Evolutionary conservation across 2,329 filamentous ascomycete genomes (phyloP).

Genomic region (Coniella vitis): DNA sequence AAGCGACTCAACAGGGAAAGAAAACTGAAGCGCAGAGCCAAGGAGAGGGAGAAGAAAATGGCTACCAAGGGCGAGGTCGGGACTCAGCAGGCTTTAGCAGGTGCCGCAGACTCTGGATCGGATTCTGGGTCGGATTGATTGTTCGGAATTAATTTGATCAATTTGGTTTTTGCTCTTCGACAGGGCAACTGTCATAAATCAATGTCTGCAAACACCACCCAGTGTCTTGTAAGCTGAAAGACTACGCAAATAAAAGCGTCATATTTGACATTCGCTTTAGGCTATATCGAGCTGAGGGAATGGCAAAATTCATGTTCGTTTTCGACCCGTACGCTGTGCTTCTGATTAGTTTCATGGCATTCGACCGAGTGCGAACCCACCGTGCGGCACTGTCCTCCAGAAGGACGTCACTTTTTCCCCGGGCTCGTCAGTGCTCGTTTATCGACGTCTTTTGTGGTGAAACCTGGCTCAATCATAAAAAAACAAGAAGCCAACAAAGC

Average conservation of each 20-base stretch:
- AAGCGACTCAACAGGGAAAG: slow-evolving; percentile 53
- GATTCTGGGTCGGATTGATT: slow-evolving; percentile 4
- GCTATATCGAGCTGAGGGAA: no score
- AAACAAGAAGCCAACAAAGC: no score
- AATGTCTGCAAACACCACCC: no score
- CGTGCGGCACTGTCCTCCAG: no score
- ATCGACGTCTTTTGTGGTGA: background rate
- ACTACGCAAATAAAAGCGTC: no score
- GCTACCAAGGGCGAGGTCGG: slow-evolving; percentile 13
- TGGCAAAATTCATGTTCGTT: no score
- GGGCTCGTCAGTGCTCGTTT: background rate
- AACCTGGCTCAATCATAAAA: background rate
- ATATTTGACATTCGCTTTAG: no score
- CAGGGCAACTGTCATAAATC: no score
- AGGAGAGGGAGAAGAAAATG: slow-evolving; percentile 49
- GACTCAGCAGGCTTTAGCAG: background rate
- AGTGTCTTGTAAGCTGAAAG: no score
- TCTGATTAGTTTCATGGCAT: background rate
- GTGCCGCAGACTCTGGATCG: slow-evolving; percentile 3
- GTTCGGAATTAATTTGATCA: background rate
- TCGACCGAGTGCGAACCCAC: no score
- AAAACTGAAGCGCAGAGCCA: slow-evolving; percentile 52
- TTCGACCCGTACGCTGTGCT: no score
- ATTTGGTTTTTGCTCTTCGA: background rate
- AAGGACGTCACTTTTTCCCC: no score